A percentile compares a stretch with the other conserved stretches of the same genome.
phyloP scores from a whole-genome alignment of 306 rosid species.

The Medicago lupulina region DNA sequence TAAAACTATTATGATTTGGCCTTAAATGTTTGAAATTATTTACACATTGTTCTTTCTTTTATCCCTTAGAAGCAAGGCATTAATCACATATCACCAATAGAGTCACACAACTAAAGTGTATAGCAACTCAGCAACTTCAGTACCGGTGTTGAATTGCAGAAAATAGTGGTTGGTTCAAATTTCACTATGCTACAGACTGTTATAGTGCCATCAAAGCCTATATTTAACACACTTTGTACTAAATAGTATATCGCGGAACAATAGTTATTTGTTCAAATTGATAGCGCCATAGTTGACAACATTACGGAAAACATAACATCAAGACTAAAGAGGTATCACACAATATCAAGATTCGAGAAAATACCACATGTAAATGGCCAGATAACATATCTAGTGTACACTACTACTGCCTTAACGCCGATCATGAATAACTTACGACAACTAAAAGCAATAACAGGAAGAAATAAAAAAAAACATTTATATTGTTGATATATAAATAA shows the following conservation, averaged over 20 bases:
- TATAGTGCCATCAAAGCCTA: neutral
- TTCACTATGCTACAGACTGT: neutral
- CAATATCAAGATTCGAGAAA: constrained; percentile 29
- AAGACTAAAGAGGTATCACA: constrained; percentile 9
- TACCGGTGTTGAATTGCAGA: neutral
- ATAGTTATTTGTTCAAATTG: neutral
- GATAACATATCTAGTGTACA: neutral
- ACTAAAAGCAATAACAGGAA: neutral
- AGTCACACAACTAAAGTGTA: constrained; percentile 12
- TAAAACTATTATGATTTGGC: neutral
- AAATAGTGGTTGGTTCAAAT: neutral
- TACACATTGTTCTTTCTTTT: no score
- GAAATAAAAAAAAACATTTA: neutral
- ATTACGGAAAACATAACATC: neutral
- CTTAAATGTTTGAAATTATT: no score
- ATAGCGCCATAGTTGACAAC: neutral
- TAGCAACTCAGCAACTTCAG: constrained; percentile 25
- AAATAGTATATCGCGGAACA: neutral
- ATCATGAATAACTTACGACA: constrained; percentile 2
- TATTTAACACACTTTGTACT: neutral
- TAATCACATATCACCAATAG: constrained; percentile 2
- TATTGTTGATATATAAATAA: no score
- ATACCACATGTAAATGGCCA: neutral
- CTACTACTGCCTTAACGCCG: neutral
- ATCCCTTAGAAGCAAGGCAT: no score